phyloP scores from a whole-genome alignment of 2,329 filamentous ascomycete genomes.

The Verticillium alfalfae region DNA sequence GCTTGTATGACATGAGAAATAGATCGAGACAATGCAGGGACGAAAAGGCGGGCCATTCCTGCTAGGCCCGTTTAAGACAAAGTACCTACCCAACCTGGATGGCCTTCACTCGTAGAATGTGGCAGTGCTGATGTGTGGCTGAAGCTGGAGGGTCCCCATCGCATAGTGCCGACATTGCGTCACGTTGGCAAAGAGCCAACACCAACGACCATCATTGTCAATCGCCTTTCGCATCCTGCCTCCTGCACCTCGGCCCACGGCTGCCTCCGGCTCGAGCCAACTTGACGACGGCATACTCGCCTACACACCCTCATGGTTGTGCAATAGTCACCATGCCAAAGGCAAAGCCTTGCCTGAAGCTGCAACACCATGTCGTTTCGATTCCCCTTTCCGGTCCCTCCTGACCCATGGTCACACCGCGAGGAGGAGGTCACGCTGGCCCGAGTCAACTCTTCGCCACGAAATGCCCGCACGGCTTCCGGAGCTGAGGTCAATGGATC shows the following conservation, averaged over 20 bases:
- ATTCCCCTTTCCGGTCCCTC: constrained; percentile 21
- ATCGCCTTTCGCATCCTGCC: background rate
- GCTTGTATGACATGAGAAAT: no score
- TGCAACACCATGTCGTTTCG: constrained; percentile 30
- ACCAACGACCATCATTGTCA: background rate
- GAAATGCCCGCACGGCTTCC: constrained; percentile 13
- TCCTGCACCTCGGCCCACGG: no score
- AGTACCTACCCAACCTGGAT: background rate
- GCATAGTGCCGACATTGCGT: background rate
- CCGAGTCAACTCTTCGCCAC: constrained; percentile 21
- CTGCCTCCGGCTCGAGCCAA: background rate
- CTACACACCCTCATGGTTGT: background rate
- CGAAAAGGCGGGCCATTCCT: background rate
- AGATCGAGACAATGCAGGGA: background rate
- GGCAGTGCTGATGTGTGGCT: background rate
- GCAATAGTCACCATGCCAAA: background rate
- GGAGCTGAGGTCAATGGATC: constrained; percentile 7
- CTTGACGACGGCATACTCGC: background rate
- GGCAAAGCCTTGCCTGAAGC: background rate
- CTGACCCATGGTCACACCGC: constrained; percentile 24
- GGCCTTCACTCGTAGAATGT: background rate
- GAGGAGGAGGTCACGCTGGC: constrained; percentile 31
- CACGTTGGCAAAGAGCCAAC: background rate
- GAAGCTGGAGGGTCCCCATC: background rate
- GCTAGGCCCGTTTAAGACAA: background rate